Conservation (phyloP, 495 filamentous ascomycete genomes). For the Articulospora tetracladia region DNA sequence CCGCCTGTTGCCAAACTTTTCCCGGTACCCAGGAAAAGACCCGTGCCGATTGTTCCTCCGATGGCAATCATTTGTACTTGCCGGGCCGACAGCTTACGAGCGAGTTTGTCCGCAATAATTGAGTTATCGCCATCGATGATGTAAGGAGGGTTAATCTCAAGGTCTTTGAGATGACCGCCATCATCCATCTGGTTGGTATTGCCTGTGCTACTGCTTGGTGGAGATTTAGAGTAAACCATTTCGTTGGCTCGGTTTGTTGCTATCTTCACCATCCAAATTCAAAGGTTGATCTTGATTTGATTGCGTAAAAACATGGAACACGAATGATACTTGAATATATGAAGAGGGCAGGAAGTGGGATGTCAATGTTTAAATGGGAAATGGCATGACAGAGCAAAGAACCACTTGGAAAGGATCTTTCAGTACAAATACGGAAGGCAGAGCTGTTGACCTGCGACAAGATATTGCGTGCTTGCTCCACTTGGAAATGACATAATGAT, state of each 20-base stretch:
- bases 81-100: constrained; percentile 30
- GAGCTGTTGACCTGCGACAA: too few species aligned
- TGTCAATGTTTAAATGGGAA: too few species aligned
- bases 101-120: constrained; percentile 18
- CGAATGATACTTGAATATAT: too few species aligned
- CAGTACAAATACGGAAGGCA: too few species aligned
- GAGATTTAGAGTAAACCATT: too few species aligned
- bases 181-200: background rate
- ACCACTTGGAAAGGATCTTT: too few species aligned
- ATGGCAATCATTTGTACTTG: constrained; percentile 63
- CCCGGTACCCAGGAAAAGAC: constrained; percentile 64
- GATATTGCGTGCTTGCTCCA: too few species aligned
- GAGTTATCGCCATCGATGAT: constrained; percentile 6
- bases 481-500: too few species aligned
- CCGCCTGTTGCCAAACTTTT: constrained; percentile 59
- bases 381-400: too few species aligned
- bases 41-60: constrained; percentile 62
- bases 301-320: too few species aligned
- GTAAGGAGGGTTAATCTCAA: background rate
- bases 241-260: constrained; percentile 41
- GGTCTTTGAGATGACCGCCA: background rate
- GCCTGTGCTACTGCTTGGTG: too few species aligned
- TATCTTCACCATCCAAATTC: constrained; percentile 53
- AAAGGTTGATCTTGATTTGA: constrained; percentile 89
- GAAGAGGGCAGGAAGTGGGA: too few species aligned